Percentiles rank a stretch among this genome's conserved stretches.
Evolutionary conservation across 2,329 filamentous ascomycete species (phyloP).

Genomic region (Anisogramma anomala): DNA sequence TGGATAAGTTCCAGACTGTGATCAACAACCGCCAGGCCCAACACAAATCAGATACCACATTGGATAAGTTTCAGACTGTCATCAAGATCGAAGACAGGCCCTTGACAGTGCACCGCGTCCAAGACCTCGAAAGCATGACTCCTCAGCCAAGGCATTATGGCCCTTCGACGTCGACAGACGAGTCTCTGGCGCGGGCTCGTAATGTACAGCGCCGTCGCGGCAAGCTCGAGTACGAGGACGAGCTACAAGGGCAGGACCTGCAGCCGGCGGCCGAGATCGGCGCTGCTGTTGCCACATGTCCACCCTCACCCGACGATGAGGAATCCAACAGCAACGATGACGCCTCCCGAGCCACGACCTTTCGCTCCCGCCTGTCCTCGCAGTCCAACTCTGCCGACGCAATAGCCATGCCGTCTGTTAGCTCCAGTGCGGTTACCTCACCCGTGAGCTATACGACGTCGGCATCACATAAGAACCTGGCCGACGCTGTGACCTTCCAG

Average conservation of each 20-base stretch:
- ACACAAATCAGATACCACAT: conserved; percentile 33
- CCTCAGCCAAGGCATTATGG: conserved; percentile 26
- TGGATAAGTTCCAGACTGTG: conserved; percentile 25
- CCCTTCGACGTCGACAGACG: conserved; percentile 29
- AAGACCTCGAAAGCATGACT: conserved; percentile 27
- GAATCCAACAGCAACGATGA: conserved; percentile 22
- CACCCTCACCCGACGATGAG: conserved; percentile 36
- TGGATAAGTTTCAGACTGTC: conserved; percentile 25
- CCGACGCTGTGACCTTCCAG: conserved; percentile 42
- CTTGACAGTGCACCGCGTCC: conserved; percentile 34
- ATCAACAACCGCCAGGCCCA: conserved; percentile 18
- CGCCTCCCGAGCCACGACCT: conserved; percentile 30
- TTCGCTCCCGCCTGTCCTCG: conserved; percentile 36
- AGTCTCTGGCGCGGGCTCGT: conserved; percentile 28
- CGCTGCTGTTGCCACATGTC: conserved; percentile 27
- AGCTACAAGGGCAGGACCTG: conserved; percentile 15
- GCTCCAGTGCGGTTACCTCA: conserved; percentile 41
- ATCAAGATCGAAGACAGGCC: conserved; percentile 34
- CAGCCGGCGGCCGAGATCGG: conserved; percentile 18
- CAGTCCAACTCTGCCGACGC: conserved; percentile 40
- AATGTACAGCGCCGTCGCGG: conserved; percentile 24
- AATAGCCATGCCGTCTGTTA: conserved; percentile 41
- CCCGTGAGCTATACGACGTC: conserved; percentile 31
- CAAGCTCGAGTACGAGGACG: conserved; percentile 24
- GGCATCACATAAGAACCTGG: conserved; percentile 28